Evolutionary conservation across 345 rosid genomes (phyloP).

Genomic region (Bruguiera gymnorhiza): DNA sequence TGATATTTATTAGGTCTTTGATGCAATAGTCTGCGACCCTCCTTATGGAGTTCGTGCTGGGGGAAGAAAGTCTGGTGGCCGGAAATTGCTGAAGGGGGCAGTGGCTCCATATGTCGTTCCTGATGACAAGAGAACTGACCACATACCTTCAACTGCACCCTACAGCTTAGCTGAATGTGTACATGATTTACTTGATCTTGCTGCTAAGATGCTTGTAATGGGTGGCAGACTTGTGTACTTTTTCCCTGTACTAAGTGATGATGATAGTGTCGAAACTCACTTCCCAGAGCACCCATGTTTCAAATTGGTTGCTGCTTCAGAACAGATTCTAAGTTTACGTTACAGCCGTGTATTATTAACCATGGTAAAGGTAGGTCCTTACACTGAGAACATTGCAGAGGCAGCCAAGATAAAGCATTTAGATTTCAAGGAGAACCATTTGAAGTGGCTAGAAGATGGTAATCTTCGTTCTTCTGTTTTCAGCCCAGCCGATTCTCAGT

Average conservation of each 20-base stretch:
- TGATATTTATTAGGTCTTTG: constrained; percentile 54
- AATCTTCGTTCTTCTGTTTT: constrained; percentile 85
- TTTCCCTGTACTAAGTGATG: constrained; percentile 78
- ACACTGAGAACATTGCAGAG: constrained; percentile 53
- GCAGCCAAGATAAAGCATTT: constrained; percentile 62
- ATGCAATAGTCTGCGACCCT: constrained; percentile 90
- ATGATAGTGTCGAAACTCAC: constrained; percentile 35
- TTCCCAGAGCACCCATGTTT: constrained; percentile 86
- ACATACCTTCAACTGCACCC: constrained; percentile 88
- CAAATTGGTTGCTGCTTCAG: constrained; percentile 61
- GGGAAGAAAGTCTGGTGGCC: constrained; percentile 92
- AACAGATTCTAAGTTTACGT: constrained; percentile 82
- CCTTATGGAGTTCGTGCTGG: constrained; percentile 98
- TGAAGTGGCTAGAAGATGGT: constrained; percentile 87
- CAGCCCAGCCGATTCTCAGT: constrained; percentile 48
- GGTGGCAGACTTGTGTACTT: constrained; percentile 91
- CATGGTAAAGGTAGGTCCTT: constrained; percentile 69
- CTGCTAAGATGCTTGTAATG: constrained; percentile 80
- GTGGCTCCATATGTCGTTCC: constrained; percentile 85
- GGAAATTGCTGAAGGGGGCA: constrained; percentile 79
- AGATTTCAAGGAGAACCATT: constrained; percentile 84
- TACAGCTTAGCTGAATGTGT: constrained; percentile 88
- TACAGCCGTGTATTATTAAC: constrained; percentile 82
- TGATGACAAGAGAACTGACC: constrained; percentile 85
- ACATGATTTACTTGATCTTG: constrained; percentile 84